Evolutionary conservation across 1,139 yeast genomes (phyloP), one percentile per base, ranked within the genome.

Genomic region (Blastobotrys elegans): DNA sequence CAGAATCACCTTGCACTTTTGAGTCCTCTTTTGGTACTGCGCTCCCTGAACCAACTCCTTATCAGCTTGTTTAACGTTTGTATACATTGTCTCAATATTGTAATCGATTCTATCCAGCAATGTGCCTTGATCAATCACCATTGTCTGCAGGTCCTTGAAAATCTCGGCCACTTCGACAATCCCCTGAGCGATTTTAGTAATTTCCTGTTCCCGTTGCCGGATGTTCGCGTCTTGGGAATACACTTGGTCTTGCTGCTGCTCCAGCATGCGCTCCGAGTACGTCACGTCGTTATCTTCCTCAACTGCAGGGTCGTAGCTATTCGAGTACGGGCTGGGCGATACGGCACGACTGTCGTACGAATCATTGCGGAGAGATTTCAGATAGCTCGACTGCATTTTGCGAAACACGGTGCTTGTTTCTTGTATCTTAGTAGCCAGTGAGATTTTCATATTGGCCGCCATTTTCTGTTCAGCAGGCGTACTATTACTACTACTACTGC

Each of bases 61-160:
- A 53, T 85, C 87, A 0, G 97, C 94, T 33, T 74, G 76, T 58
- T 82, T 79, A 51, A 92, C 77, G 56, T 88, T 86, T 40, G 79
- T 79, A 4, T 79, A 84, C 30, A 96, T 84, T 53, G 80, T 82
- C 52, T 84, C 85, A 51, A 94, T 70, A 62, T 94, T 92, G 66
- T 90, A 90, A 66, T 89, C 98, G 49, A 92, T 90, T 55, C 97
- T 72, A 65, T 92, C 98, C 50, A 92, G 73, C 40, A 92, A 74
- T 0, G 97, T 88, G 2, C 98, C 98, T 66, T 92, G 98, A 61
- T 94, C 97, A 50, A 92, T 86, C 43, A 92, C 89, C 74, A 94
- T 74, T 29, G 81, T 79, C 59, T 94, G 97, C 77, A 92, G 79
- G 61, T 94, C 97, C 63, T 86, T 84, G 70, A 92, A 92, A 47